A percentile compares a stretch with the other conserved stretches of the same genome.
Conservation (phyloP, 2,329 filamentous ascomycete species). For the Calycina marina region DNA sequence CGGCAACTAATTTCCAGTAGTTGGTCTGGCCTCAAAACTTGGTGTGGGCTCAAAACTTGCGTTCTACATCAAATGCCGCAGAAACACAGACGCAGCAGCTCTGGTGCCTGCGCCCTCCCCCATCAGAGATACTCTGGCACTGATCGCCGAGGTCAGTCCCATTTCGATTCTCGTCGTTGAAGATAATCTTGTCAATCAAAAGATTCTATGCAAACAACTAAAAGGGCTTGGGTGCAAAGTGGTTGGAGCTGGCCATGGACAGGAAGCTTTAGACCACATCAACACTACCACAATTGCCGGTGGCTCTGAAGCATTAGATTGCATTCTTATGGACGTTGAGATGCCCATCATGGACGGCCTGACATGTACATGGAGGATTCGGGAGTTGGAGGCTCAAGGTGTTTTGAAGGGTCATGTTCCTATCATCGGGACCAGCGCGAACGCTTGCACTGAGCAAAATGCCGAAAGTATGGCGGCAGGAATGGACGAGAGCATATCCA, state of each 20-base stretch:
- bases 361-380: slow-evolving; percentile 48
- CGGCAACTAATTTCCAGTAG: too few relatives aligned
- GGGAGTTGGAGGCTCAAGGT: slow-evolving; percentile 39
- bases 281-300: slow-evolving; percentile 5
- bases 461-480: not conserved
- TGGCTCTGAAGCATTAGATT: slow-evolving; percentile 30
- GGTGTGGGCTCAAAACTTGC: slow-evolving; percentile 60
- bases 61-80: slow-evolving; percentile 53
- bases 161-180: slow-evolving; percentile 36
- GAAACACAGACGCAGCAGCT: too few relatives aligned
- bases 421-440: slow-evolving; percentile 22
- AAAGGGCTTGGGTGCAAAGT: slow-evolving; percentile 27
- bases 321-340: slow-evolving; percentile 64
- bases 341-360: slow-evolving; percentile 64
- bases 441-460: slow-evolving; percentile 19
- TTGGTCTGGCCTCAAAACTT: slow-evolving; percentile 54
- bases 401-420: slow-evolving; percentile 31
- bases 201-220: slow-evolving; percentile 35
- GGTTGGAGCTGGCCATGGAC: slow-evolving; percentile 40
- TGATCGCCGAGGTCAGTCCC: not conserved
- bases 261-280: slow-evolving; percentile 34
- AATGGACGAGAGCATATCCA: not conserved
- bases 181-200: slow-evolving; percentile 47
- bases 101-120: not conserved
- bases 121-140: not conserved